Evolutionary conservation across 805 yeast genomes (phyloP), one percentile per base, ranked within the genome.

Genomic region (Jamesozyma lodderae): DNA sequence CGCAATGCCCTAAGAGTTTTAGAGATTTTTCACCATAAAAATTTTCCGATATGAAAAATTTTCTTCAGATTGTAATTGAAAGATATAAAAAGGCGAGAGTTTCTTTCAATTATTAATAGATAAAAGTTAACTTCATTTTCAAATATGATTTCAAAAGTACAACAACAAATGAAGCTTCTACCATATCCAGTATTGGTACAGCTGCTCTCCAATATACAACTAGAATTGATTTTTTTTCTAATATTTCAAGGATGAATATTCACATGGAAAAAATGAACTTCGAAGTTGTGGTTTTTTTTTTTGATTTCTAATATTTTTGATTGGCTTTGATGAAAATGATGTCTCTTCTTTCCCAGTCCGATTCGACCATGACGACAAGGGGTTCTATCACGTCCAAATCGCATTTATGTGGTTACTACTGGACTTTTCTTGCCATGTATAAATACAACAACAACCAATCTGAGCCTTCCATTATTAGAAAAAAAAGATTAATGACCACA

Each of bases 281-380:
- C 37, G 22, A 20, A 16, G 26, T 35, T 26, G 19, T 15, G 28
- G n/a, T 35, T 23, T 24, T 26, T 33, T 27, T 46, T 22, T 38
- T 21, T 25, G 6, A 14, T 14, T 20, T 26, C 24, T 22, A 22
- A 22, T 19, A 3, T 17, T 25, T 36, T 26, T 31, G 18, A 27
- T 38, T 52, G 59, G 63, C 65, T 48, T 42, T 61, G 72, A 67
- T 67, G 72, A 67, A 52, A 64, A 54, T 60, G 70, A 65, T 66
- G 83, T 75, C 69, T 66, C 87, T 81, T 81, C 88, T 81, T 81
- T 81, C 88, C 87, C 82, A 75, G 84, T 79, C 84, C 72, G 84
- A 77, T 67, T 75, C 88, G 92, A 81, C 88, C 79, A 79, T 81
- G 92, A 81, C 86, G 88, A 81, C 77, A 76, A 72, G 87, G 86